Conservation (phyloP, 805 yeast species). For the Ogataea pignaliae region DNA sequence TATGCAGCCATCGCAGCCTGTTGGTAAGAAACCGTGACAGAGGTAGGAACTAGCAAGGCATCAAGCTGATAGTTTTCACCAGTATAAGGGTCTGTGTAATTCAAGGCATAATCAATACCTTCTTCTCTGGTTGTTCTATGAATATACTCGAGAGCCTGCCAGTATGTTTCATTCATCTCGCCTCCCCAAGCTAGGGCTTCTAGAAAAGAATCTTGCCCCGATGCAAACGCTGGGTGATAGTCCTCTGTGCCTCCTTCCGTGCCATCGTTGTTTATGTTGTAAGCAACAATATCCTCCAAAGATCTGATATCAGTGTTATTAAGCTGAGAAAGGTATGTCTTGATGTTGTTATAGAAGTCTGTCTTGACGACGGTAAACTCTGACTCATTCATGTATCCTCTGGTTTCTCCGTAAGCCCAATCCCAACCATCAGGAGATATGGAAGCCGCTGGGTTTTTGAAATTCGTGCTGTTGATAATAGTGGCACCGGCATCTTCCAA, state of each 20-base stretch:
- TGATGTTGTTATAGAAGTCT: slow-evolving; percentile 27
- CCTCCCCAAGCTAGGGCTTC: slow-evolving; percentile 26
- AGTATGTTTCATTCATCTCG: slow-evolving; percentile 25
- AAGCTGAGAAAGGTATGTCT: slow-evolving; percentile 20
- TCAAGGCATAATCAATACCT: slow-evolving; percentile 29
- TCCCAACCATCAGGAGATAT: slow-evolving; percentile 28
- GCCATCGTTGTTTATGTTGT: slow-evolving; percentile 20
- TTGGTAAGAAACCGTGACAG: slow-evolving; percentile 23
- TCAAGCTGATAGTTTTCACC: slow-evolving; percentile 25
- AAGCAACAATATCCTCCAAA: slow-evolving; percentile 25
- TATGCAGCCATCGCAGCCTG: slow-evolving; percentile 31
- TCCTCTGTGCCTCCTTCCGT: slow-evolving; percentile 24
- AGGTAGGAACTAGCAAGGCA: slow-evolving; percentile 21
- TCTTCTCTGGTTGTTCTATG: slow-evolving; percentile 27
- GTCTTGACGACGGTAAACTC: slow-evolving; percentile 29
- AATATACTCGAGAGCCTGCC: slow-evolving; percentile 26
- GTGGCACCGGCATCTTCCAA: slow-evolving; percentile 26
- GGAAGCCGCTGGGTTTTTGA: slow-evolving; percentile 21
- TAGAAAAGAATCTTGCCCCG: slow-evolving; percentile 28
- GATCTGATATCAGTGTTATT: slow-evolving; percentile 23
- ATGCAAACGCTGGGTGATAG: slow-evolving; percentile 23
- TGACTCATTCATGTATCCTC: slow-evolving; percentile 21
- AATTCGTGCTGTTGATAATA: slow-evolving; percentile 26
- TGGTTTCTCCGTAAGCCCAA: slow-evolving; percentile 24
- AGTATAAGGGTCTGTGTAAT: slow-evolving; percentile 22